Evolutionary conservation across 169 alveolate species (phyloP).

Genomic region (Eimeria necatrix): DNA sequence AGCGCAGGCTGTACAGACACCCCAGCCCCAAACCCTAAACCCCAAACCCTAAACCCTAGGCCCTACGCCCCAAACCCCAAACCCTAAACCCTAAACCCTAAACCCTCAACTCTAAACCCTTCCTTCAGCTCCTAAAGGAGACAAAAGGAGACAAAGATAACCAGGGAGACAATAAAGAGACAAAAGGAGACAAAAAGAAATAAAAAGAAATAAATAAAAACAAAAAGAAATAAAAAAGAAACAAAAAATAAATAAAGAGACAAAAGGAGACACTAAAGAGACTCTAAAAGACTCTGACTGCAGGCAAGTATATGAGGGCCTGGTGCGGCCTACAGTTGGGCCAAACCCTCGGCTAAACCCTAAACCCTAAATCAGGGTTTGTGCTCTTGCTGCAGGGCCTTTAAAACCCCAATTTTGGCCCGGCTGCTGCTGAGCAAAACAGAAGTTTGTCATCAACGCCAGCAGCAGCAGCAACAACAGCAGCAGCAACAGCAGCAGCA

Average conservation of each 20-base stretch:
- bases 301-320: not conserved
- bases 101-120: not conserved
- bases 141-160: too few species aligned
- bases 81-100: not conserved
- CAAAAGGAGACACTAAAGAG: not conserved
- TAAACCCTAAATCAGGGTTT: too few species aligned
- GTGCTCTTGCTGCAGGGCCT: slow-evolving; percentile 53
- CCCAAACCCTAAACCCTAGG: slow-evolving; percentile 24
- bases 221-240: too few species aligned
- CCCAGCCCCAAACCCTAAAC: slow-evolving; percentile 12
- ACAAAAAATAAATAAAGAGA: too few species aligned
- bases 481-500: slow-evolving; percentile 44
- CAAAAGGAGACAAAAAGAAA: too few species aligned
- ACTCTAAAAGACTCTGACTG: slow-evolving; percentile 29
- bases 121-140: not conserved
- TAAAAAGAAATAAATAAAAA: too few species aligned
- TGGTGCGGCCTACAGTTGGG: not conserved
- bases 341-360: not conserved
- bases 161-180: too few species aligned
- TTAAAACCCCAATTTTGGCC: slow-evolving; percentile 57
- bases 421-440: too few species aligned
- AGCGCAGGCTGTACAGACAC: not conserved
- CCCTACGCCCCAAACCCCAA: not conserved
- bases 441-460: slow-evolving; percentile 67
- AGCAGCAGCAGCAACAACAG: slow-evolving; percentile 53